Conservation (phyloP, 768 basidiomycete species). For the Candolleomyces efflorescens region DNA sequence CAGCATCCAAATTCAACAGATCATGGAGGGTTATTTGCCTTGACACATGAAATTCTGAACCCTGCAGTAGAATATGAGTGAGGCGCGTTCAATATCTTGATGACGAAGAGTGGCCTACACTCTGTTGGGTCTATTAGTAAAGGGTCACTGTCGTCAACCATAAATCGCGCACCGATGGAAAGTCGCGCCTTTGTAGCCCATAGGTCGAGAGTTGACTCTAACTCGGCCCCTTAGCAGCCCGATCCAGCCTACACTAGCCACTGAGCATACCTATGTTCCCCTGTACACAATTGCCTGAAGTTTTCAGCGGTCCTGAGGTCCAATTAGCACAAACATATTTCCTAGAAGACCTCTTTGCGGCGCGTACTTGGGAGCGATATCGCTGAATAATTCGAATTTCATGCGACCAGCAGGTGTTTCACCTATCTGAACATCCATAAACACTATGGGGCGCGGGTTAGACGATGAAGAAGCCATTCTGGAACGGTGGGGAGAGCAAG, state of each 20-base stretch:
- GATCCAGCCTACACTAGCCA: not conserved
- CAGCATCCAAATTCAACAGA: not conserved
- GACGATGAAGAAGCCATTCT: conserved; percentile 20
- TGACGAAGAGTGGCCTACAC: conserved; percentile 47
- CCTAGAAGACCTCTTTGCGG: not conserved
- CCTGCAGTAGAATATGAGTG: conserved; percentile 31
- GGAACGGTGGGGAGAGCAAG: not conserved
- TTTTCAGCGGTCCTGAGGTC: conserved; percentile 87
- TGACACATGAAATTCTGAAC: conserved; percentile 97
- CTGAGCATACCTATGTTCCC: conserved; percentile 76
- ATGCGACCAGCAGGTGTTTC: conserved; percentile 93
- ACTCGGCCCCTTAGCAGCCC: conserved; percentile 6
- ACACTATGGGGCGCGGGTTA: conserved; percentile 78
- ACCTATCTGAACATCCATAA: conserved; percentile 96
- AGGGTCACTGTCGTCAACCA: not conserved
- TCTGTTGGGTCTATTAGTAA: conserved; percentile 36
- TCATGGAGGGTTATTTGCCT: conserved; percentile 40
- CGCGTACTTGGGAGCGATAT: conserved; percentile 88
- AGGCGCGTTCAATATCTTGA: not conserved
- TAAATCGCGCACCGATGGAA: conserved; percentile 72
- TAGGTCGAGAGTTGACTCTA: conserved; percentile 79
- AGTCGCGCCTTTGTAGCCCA: conserved; percentile 88
- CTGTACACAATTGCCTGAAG: conserved; percentile 95
- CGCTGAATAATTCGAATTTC: conserved; percentile 97
- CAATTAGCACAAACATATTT: conserved; percentile 5